Base-by-base conservation (phyloP, 2,329 filamentous ascomycete species). In the Pestalotiopsis sp. region DNA sequence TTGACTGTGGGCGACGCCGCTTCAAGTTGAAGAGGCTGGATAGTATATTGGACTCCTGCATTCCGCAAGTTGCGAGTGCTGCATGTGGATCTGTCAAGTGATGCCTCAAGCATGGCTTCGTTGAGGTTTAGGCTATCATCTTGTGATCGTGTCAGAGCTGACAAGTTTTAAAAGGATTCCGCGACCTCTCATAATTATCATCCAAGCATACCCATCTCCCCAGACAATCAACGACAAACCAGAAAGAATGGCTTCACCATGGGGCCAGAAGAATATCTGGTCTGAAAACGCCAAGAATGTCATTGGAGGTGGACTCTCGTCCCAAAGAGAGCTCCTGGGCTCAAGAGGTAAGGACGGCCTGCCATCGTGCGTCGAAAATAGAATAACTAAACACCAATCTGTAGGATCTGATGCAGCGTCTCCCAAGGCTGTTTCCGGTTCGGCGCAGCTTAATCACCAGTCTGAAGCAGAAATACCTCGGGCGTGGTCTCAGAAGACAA, bases 361-460 rank as follows among this genome's bases (percentile, higher is more conserved):
- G 31, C 17, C 45, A 52, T 17, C 17, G 45, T 52, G 6, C 45
- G 3, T n/a, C 45, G 45, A n/a, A 52, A 36, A n/a, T 14, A 23
- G 3, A 56, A 66, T 59, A 39, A 58, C 74, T 77, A 67, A 78
- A 71, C 38, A n/a, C 57, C 66, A 36, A 36, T 9, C 12, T 70
- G 67, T 71, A 80, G 80, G 79, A 68, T 78, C 78, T 23, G 80
- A 80, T 45, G 81, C 84, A 60, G 72, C 77, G 27, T 82, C 82
- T 38, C 74, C 79, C 52, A 86, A 88, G 72, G 85, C 82, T 67
- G 88, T 91, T 75, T 90, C 89, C 3, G 92, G 92, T 63, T 93
- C 92, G 5, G 86, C 90, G 70, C 92, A 91, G 69, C 83, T 94
- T 52, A 85, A 92, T 69, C 85, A 88, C 59, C 88, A 90, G 57